Percentiles rank a stretch among this genome's conserved stretches.
Conservation (phyloP, 1,284 basidiomycete genomes). For the Xanthoconium separans region DNA sequence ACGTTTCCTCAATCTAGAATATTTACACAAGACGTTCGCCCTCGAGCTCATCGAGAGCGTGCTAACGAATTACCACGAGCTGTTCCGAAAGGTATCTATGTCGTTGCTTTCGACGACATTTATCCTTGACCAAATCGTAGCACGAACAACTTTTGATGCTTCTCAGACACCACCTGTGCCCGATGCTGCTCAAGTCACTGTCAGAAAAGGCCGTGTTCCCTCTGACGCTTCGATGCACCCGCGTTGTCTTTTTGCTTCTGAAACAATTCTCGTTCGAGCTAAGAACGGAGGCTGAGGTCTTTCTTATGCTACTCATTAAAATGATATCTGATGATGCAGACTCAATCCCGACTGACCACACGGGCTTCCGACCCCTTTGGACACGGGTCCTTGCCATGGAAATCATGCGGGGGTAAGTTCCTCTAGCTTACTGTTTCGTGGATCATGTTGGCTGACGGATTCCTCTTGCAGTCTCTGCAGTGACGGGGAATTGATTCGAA, state of each 20-base stretch:
- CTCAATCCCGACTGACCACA: constrained; percentile 33
- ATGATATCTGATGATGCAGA: constrained; percentile 73
- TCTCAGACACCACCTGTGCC: constrained; percentile 86
- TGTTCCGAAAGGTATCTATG: constrained; percentile 73
- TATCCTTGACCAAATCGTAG: constrained; percentile 36
- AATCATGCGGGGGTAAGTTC: constrained; percentile 75
- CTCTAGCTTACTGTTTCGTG: neutral
- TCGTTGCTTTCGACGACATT: neutral
- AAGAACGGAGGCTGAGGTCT: constrained; percentile 79
- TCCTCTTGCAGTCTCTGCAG: constrained; percentile 63
- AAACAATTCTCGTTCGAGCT: constrained; percentile 89
- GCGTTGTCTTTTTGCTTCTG: constrained; percentile 89
- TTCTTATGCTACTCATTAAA: constrained; percentile 78
- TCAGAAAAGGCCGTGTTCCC: constrained; percentile 86
- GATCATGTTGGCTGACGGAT: constrained; percentile 4
- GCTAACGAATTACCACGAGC: constrained; percentile 87
- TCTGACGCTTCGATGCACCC: constrained; percentile 85
- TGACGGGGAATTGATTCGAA: constrained; percentile 79
- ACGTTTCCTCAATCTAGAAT: constrained; percentile 81
- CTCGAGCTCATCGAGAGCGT: constrained; percentile 97
- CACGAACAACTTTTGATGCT: constrained; percentile 84
- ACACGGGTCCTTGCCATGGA: constrained; percentile 90
- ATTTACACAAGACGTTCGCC: constrained; percentile 90
- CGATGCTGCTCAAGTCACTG: constrained; percentile 83
- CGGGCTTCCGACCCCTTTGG: constrained; percentile 68